These are phyloP conservation scores for Chrysophaeum taylorii DNA, from an alignment of 352 stramenopile species.

Conservation along the genomic window DNA sequence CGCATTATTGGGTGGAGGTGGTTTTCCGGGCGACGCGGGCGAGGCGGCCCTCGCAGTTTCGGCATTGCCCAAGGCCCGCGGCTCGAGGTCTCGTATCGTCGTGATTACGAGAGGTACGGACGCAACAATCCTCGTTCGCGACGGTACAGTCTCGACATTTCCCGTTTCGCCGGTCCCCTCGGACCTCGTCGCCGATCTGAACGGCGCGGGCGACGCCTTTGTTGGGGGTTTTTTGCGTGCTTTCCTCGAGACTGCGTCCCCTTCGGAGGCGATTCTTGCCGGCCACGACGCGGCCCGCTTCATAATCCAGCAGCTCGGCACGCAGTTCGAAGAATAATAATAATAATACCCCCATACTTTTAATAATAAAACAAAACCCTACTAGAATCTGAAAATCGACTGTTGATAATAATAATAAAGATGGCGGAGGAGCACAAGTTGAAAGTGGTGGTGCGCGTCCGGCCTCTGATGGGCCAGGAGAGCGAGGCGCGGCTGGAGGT, in stretches of 20 bases:
- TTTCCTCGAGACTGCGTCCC: slow-evolving; percentile 61
- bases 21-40: not conserved
- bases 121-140: slow-evolving; percentile 82
- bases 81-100: slow-evolving; percentile 74
- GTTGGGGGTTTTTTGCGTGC: slow-evolving; percentile 93
- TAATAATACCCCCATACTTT: no score
- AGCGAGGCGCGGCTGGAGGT: no score
- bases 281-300: slow-evolving; percentile 90
- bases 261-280: slow-evolving; percentile 76
- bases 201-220: slow-evolving; percentile 96
- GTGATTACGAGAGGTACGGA: slow-evolving; percentile 94
- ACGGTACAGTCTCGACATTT: slow-evolving; percentile 80
- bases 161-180: slow-evolving; percentile 69
- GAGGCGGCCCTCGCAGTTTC: slow-evolving; percentile 78
- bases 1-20: slow-evolving; percentile 23
- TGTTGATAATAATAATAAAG: no score
- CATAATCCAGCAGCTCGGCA: slow-evolving; percentile 93
- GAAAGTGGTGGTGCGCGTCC: no score
- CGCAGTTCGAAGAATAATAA: no score
- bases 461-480: no score
- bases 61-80: slow-evolving; percentile 80
- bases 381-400: no score
- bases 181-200: slow-evolving; percentile 92
- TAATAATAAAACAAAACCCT: no score
- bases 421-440: no score